Evolutionary conservation across 2,329 filamentous ascomycete species (phyloP).

Genomic region (Corynespora cassiicola): DNA sequence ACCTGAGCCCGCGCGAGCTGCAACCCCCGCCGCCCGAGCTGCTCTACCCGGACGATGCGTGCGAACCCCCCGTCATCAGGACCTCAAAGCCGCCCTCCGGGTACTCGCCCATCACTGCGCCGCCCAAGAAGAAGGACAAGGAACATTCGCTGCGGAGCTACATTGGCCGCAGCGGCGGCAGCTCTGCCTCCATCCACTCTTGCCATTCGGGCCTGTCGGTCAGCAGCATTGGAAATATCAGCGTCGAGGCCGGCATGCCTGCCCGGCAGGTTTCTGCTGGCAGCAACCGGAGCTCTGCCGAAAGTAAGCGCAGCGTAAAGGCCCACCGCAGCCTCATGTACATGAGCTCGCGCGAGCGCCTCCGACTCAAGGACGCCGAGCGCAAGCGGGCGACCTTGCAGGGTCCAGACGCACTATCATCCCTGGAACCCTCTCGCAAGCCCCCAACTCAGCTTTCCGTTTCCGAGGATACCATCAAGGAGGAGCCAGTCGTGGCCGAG

Average conservation of each 20-base stretch:
- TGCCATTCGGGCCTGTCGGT: conserved; percentile 40
- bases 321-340: conserved; percentile 69
- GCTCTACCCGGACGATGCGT: conserved; percentile 63
- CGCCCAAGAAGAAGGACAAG: conserved; percentile 52
- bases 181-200: conserved; percentile 44
- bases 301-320: conserved; percentile 43
- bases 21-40: no score
- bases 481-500: conserved; percentile 39
- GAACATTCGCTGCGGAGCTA: conserved; percentile 64
- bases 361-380: conserved; percentile 68
- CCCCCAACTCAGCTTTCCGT: conserved; percentile 30
- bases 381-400: conserved; percentile 60
- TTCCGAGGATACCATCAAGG: conserved; percentile 45
- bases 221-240: conserved; percentile 50
- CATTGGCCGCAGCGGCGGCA: conserved; percentile 53
- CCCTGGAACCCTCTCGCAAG: conserved; percentile 29
- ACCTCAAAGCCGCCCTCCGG: conserved; percentile 84
- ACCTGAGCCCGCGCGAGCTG: conserved; percentile 57
- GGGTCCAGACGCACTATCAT: conserved; percentile 49
- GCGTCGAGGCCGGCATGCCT: conserved; percentile 43
- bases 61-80: conserved; percentile 74
- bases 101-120: conserved; percentile 73
- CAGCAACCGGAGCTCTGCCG: conserved; percentile 41
- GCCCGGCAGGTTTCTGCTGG: conserved; percentile 31
- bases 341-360: conserved; percentile 73